Evolutionary conservation across 192 early-diverging fungal genomes (phyloP), one percentile per base, ranked within the genome.

Genomic region (Gryganskiella cystojenkinii): DNA sequence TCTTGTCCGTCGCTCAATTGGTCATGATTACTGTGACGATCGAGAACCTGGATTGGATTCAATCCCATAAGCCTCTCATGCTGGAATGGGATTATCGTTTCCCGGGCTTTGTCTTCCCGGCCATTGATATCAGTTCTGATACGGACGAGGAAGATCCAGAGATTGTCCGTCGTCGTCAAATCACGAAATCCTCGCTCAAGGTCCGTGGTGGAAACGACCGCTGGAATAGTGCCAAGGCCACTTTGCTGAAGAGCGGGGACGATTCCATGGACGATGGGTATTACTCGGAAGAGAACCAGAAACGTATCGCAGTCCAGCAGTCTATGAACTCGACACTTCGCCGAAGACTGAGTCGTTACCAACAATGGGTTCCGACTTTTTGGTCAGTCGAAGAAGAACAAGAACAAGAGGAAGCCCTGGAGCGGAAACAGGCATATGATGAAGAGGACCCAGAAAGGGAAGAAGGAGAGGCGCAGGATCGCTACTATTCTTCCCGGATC

Each of bases 11-110:
- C 15, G 73, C 73, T 4, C 73, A 78, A 40, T 42, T 78, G 28
- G 53, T 69, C 49, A 64, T 78, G 66, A 78, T 78, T 43, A 64
- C 73, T 2, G 34, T 19, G 19, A 78, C 73, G 15, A 35, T 78
- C 25, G 73, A 78, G 34, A 78, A 69, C 28, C 42, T 78, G 28
- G 73, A 69, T 20, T 78, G 73, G 73, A 78, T 78, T 49, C 73
- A 78, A 22, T 24, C 59, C 6, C 51, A 78, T 22, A 68, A 50
- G 55, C 73, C 73, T 3, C 51, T 78, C 24, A 78, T 78, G 73
- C 35, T 51, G 15, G 73, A 78, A 25, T 78, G 73, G 73, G 66
- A 78, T 30, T 64, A 55, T 13, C 50, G 28, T 24, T 78, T 78
- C 43, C 73, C 73, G 15, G 66, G 73, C 11, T 78, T 78, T 42